phyloP scores from a whole-genome alignment of 108 stramenopile species.

The Schizochytrium sp. region DNA sequence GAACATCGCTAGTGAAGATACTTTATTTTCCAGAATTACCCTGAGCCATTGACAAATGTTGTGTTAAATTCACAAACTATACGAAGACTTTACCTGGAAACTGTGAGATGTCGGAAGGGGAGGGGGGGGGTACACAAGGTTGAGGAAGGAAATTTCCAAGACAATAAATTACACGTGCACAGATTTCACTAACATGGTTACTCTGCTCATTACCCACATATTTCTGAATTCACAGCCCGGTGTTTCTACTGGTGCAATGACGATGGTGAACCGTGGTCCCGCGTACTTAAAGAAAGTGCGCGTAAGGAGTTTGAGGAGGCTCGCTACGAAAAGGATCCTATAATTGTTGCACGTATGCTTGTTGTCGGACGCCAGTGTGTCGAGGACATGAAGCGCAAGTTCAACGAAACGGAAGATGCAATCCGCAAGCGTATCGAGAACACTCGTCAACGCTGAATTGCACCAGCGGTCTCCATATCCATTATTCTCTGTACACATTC shows the following conservation, averaged over 20 bases:
- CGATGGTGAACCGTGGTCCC: constrained; percentile 83
- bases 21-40: constrained; percentile 34
- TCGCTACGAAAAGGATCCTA: constrained; percentile 85
- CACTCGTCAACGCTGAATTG: neutral
- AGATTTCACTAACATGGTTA: neutral
- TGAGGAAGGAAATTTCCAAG: neutral
- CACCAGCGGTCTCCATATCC: no score
- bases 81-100: no score
- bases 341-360: constrained; percentile 87
- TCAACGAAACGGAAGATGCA: constrained; percentile 85
- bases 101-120: no score
- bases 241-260: constrained; percentile 88
- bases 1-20: constrained; percentile 1
- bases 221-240: constrained; percentile 4
- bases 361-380: constrained; percentile 93
- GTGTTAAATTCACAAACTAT: no score
- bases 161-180: neutral
- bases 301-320: constrained; percentile 89
- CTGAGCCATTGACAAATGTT: constrained; percentile 1
- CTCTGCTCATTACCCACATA: neutral
- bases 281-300: constrained; percentile 81
- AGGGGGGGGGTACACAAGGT: no score
- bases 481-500: no score
- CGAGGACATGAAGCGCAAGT: constrained; percentile 87
- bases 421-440: constrained; percentile 84